phyloP scores from a whole-genome alignment of 1,284 basidiomycete genomes.

The Rhodotorula sp. region DNA sequence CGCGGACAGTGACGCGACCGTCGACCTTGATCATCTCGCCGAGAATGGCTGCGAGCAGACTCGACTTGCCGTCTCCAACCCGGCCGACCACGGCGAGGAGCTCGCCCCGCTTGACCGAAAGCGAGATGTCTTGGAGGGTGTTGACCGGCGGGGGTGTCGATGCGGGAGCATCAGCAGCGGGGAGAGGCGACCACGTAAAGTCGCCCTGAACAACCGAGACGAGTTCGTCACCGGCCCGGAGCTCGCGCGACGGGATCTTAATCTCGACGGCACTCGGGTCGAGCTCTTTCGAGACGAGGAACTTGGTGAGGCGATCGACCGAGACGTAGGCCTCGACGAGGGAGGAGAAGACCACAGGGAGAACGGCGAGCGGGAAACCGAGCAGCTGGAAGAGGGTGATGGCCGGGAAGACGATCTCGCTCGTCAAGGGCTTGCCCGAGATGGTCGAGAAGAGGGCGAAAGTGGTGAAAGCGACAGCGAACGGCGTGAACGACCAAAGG shows the following conservation, averaged over 20 bases:
- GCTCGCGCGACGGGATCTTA: slow-evolving; percentile 49
- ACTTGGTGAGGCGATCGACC: slow-evolving; percentile 71
- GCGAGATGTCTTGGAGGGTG: slow-evolving; percentile 71
- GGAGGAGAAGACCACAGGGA: slow-evolving; percentile 58
- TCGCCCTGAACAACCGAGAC: slow-evolving; percentile 54
- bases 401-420: slow-evolving; percentile 89
- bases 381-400: slow-evolving; percentile 90
- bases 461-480: slow-evolving; percentile 79
- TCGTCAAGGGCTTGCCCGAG: slow-evolving; percentile 70
- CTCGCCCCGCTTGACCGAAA: slow-evolving; percentile 79
- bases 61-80: slow-evolving; percentile 82
- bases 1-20: slow-evolving; percentile 68
- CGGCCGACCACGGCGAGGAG: slow-evolving; percentile 80
- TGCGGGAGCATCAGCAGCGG: slow-evolving; percentile 10
- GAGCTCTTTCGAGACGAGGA: slow-evolving; percentile 75
- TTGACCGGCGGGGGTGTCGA: slow-evolving; percentile 50
- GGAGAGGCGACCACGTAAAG: slow-evolving; percentile 49
- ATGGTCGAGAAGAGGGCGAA: slow-evolving; percentile 76
- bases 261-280: slow-evolving; percentile 68
- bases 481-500: slow-evolving; percentile 50
- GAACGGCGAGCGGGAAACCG: slow-evolving; percentile 74
- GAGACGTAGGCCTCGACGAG: slow-evolving; percentile 85
- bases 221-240: slow-evolving; percentile 63
- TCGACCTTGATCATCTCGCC: slow-evolving; percentile 82
- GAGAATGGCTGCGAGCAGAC: slow-evolving; percentile 61